Percentiles rank a stretch among this genome's conserved stretches.
phyloP scores from a whole-genome alignment of 2,329 filamentous ascomycete species.

The Phialophora macrospora region DNA sequence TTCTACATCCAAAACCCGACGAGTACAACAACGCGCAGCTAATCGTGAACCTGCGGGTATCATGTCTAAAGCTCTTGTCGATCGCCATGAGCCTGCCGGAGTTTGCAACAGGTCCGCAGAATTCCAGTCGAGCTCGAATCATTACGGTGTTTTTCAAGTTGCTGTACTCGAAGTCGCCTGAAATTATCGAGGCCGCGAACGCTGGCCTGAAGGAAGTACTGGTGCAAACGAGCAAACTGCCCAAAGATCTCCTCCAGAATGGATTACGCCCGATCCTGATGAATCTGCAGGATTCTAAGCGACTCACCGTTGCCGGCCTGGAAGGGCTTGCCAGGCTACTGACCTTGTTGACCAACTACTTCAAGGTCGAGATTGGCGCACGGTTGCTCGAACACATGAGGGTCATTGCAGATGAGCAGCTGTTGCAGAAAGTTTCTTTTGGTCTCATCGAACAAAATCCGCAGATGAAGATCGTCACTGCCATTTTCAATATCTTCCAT shows the following conservation, averaged over 20 bases:
- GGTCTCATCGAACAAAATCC: slow-evolving; percentile 90
- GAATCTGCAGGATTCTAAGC: slow-evolving; percentile 91
- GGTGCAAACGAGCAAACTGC: slow-evolving; percentile 84
- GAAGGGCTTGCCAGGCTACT: slow-evolving; percentile 89
- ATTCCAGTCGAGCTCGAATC: slow-evolving; percentile 68
- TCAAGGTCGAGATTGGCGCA: slow-evolving; percentile 96
- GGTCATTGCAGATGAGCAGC: slow-evolving; percentile 78
- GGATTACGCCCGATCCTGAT: slow-evolving; percentile 93
- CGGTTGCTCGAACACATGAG: slow-evolving; percentile 94
- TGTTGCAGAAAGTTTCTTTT: slow-evolving; percentile 89
- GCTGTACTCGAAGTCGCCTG: slow-evolving; percentile 87
- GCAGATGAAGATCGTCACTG: slow-evolving; percentile 91
- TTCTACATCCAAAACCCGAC: slow-evolving; percentile 84
- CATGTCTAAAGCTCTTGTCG: slow-evolving; percentile 89
- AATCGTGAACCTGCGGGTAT: slow-evolving; percentile 88
- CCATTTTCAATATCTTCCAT: slow-evolving; percentile 96
- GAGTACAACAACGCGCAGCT: slow-evolving; percentile 96
- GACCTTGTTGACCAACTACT: slow-evolving; percentile 93
- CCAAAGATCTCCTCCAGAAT: slow-evolving; percentile 92
- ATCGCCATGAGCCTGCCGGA: slow-evolving; percentile 93
- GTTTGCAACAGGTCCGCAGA: slow-evolving; percentile 73
- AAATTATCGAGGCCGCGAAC: slow-evolving; percentile 92
- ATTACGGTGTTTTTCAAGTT: slow-evolving; percentile 98
- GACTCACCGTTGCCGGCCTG: slow-evolving; percentile 83
- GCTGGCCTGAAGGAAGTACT: slow-evolving; percentile 86